phyloP scores from a whole-genome alignment of 2,329 filamentous ascomycete species.

The Sclerotinia trifoliorum region DNA sequence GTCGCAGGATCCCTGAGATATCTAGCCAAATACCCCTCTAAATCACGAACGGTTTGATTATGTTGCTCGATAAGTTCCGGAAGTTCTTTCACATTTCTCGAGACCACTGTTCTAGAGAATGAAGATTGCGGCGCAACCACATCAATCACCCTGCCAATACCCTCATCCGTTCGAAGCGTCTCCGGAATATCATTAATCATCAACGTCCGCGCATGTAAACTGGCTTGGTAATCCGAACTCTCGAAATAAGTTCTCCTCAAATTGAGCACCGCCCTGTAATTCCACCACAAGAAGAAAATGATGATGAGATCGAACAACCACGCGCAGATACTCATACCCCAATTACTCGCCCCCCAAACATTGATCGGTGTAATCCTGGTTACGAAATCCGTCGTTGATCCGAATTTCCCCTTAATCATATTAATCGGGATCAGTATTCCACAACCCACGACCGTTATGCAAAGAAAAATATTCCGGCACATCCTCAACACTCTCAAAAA shows the following conservation, averaged over 20 bases:
- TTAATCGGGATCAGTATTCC: conserved; percentile 81
- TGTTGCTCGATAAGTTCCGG: conserved; percentile 84
- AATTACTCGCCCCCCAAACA: conserved; percentile 53
- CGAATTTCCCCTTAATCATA: conserved; percentile 49
- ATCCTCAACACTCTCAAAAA: conserved; percentile 88
- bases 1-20: conserved; percentile 86
- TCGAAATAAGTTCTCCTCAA: conserved; percentile 80
- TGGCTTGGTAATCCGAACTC: conserved; percentile 82
- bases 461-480: conserved; percentile 85
- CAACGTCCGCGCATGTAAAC: conserved; percentile 72
- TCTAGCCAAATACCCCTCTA: conserved; percentile 81
- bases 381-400: conserved; percentile 45
- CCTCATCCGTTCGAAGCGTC: conserved; percentile 77
- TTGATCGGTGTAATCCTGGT: conserved; percentile 59
- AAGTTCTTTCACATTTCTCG: conserved; percentile 87
- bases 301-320: conserved; percentile 73
- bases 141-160: conserved; percentile 80
- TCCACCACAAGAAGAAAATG: conserved; percentile 82
- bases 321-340: conserved; percentile 58
- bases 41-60: conserved; percentile 72
- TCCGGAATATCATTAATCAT: conserved; percentile 83
- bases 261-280: conserved; percentile 71
- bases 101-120: conserved; percentile 77
- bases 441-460: conserved; percentile 70
- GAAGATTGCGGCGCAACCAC: conserved; percentile 74